Evolutionary conservation across 1,284 basidiomycete genomes (phyloP).

Genomic region (Irpex lacteus): DNA sequence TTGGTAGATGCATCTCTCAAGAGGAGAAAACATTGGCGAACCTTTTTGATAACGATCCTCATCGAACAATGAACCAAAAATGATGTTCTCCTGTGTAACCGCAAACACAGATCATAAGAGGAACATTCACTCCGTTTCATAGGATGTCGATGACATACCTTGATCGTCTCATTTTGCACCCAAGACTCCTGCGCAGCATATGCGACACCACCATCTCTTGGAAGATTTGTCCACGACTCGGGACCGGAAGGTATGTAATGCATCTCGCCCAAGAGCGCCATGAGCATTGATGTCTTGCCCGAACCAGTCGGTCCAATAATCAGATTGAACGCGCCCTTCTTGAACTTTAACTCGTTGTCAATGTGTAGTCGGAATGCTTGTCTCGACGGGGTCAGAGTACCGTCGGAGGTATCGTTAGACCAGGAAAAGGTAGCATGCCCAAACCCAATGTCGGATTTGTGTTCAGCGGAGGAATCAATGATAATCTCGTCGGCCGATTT

Average conservation of each 20-base stretch:
- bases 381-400: constrained; percentile 31
- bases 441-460: constrained; percentile 36
- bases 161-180: constrained; percentile 55
- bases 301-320: constrained; percentile 61
- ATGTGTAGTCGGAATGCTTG: constrained; percentile 47
- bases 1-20: constrained; percentile 28
- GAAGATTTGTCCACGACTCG: constrained; percentile 64
- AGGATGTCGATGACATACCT: constrained; percentile 21
- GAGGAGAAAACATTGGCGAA: constrained; percentile 11
- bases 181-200: constrained; percentile 78
- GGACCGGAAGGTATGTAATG: constrained; percentile 52
- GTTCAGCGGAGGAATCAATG: constrained; percentile 19
- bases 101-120: neutral
- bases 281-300: constrained; percentile 49
- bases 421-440: constrained; percentile 40
- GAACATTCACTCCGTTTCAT: too few species aligned
- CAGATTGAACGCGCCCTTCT: constrained; percentile 55
- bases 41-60: constrained; percentile 44
- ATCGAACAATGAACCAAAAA: constrained; percentile 43
- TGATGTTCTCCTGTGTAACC: constrained; percentile 36
- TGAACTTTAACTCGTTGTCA: constrained; percentile 54
- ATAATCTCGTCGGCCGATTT: constrained; percentile 18
- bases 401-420: constrained; percentile 29
- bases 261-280: constrained; percentile 61
- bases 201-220: constrained; percentile 60